phyloP scores from a whole-genome alignment of 1,284 basidiomycete genomes.

The Fistulinella cinereoalba region DNA sequence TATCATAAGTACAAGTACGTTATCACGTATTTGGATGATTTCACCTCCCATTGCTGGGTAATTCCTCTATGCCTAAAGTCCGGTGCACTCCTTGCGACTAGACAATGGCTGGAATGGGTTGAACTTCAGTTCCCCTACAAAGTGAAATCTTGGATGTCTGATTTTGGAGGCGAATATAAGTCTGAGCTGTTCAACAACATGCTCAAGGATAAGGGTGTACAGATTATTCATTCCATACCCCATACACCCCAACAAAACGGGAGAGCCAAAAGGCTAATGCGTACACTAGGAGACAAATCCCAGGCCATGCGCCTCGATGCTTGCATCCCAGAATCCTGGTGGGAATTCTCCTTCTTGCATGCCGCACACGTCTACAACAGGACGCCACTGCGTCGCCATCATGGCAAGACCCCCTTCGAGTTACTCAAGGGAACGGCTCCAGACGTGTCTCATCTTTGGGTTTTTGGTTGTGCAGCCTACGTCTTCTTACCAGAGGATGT shows the following conservation, averaged over 20 bases:
- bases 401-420: neutral
- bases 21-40: too few species aligned
- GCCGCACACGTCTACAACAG: neutral
- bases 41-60: too few species aligned
- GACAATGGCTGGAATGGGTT: too few species aligned
- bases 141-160: too few species aligned
- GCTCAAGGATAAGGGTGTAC: neutral
- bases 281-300: neutral
- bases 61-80: too few species aligned
- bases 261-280: neutral
- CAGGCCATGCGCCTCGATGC: neutral
- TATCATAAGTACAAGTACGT: too few species aligned
- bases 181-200: neutral
- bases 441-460: neutral
- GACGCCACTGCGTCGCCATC: neutral
- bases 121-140: too few species aligned
- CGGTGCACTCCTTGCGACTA: too few species aligned
- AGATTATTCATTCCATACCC: neutral
- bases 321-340: neutral
- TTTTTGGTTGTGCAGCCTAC: neutral
- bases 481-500: neutral
- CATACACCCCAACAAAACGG: conserved; percentile 1
- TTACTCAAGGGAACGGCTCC: neutral
- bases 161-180: neutral
- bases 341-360: neutral